Evolutionary conservation across 1,284 basidiomycete species (phyloP).

Genomic region (Austroboletus olivaceoglutinosus): DNA sequence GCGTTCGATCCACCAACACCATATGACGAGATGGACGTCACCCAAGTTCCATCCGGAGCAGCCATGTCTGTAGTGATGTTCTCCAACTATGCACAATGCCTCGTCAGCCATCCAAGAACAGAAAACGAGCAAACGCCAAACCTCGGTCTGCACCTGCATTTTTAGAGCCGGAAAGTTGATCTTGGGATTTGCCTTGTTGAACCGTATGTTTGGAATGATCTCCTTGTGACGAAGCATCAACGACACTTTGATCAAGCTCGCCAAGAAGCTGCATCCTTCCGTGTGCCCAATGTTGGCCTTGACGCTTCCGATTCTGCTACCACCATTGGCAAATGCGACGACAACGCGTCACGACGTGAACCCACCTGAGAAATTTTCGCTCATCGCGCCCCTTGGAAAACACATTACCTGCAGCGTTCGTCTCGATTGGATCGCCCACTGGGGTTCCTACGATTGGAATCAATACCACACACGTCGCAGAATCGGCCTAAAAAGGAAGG

Average conservation of each 20-base stretch:
- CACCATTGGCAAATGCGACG: not conserved
- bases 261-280: constrained; percentile 32
- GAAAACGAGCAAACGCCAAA: not conserved
- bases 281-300: constrained; percentile 33
- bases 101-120: not conserved
- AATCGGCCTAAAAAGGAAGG: constrained; percentile 1
- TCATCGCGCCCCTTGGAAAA: constrained; percentile 27
- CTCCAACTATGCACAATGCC: constrained; percentile 17
- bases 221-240: constrained; percentile 31
- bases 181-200: constrained; percentile 26
- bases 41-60: constrained; percentile 24
- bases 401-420: constrained; percentile 45
- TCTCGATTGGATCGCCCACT: constrained; percentile 49
- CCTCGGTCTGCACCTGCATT: constrained; percentile 29
- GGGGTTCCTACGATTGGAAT: constrained; percentile 32
- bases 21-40: constrained; percentile 30
- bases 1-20: constrained; percentile 31
- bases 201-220: constrained; percentile 28
- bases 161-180: constrained; percentile 22
- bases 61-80: constrained; percentile 23
- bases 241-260: constrained; percentile 28
- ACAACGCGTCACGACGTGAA: not conserved
- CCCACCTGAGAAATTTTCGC: constrained; percentile 22
- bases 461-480: constrained; percentile 14
- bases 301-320: constrained; percentile 30